Evolutionary conservation across 1,284 basidiomycete genomes (phyloP), one percentile per base, ranked within the genome.

Genomic region (Boletellus deceptivus): DNA sequence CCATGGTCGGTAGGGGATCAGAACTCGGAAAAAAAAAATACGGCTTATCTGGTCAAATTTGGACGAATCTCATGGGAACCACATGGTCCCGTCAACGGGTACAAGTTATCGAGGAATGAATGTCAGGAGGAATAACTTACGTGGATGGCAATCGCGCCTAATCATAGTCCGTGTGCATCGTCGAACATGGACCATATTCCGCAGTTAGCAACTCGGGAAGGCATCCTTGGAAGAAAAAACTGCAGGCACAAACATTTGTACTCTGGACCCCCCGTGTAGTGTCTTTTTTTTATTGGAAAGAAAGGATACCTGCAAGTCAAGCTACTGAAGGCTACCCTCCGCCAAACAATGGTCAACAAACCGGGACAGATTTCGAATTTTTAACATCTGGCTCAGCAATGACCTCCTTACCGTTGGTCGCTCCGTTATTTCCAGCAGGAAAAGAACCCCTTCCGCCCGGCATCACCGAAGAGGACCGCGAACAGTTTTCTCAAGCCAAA

Each of bases 371-470:
- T 49, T 53, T 52, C 35, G 31, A 22, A n/a, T 34, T 37, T 17
- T 33, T 27, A 6, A 37, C 11, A 20, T 13, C 10, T 29, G 6
- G 8, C 17, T 6, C 13, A n/a, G 33, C 38, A 69, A 69, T 68
- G 65, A 53, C 50, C 46, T 43, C 55, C 6, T 49, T 64, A 6
- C 75, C 75, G 53, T 55, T 75, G 50, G 68, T 75, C 33, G 69
- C 76, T 27, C 80, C 79, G 20, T 52, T 82, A 16, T 80, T 75
- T 52, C 73, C 77, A 17, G 72, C 81, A 14, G 88, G 87, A 42
- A 84, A 81, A 67, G 88, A 89, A 66, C 89, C 88, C 33, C 73
- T 94, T 18, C 92, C 93, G 7, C 83, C 89, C 33, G 93, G 93
- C 7, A 72, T 86, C 49, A 84, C 85, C 1, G 89, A 93, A 63